Evolutionary conservation across 2,329 filamentous ascomycete genomes (phyloP), one percentile per base, ranked within the genome.

Genomic region (Ophiocordyceps polyrhachis-furcata): DNA sequence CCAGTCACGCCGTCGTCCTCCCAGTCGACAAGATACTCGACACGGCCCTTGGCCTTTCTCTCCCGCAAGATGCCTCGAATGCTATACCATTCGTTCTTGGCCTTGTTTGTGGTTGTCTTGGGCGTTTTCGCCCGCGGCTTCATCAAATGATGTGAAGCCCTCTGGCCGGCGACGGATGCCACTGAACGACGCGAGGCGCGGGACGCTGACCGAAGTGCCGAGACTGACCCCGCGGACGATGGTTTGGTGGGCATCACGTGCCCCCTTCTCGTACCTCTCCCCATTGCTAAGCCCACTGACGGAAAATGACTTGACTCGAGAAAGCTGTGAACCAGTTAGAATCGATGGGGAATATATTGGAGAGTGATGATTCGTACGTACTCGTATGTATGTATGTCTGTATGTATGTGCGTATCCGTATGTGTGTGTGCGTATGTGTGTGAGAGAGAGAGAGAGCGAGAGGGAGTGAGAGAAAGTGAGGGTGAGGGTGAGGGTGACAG

Each of bases 11-110:
- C 23, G 43, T 61, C 51, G 47, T 58, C 54, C 44, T 59, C 59
- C 62, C 63, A 67, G 45, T 63, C 58, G 14, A 67, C 58, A 17
- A 64, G 48, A 41, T 63, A 66, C 45, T 62, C 50, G 14, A 55
- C 49, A 32, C 47, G 47, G 25, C 53, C 55, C 6, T 51, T 51
- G 35, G 49, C 43, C 12, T 43, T 32, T 46, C 54, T 56, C 51
- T 66, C 62, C 42, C 58, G 53, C 42, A 66, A 44, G 25, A 66
- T 63, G 12, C 49, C 49, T n/a, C 48, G 54, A 47, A 66, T 60
- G 13, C 42, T 48, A 28, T 45, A 64, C 61, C 61, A 66, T 35
- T 48, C 53, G 45, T 55, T 52, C 37, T 52, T 50, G 42, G 48
- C 40, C 43, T 47, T 37, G 40, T 44, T 46, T 42, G 47, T 19